Evolutionary conservation across 2,329 filamentous ascomycete genomes (phyloP).

Genomic region (Incumbomyces lentus): DNA sequence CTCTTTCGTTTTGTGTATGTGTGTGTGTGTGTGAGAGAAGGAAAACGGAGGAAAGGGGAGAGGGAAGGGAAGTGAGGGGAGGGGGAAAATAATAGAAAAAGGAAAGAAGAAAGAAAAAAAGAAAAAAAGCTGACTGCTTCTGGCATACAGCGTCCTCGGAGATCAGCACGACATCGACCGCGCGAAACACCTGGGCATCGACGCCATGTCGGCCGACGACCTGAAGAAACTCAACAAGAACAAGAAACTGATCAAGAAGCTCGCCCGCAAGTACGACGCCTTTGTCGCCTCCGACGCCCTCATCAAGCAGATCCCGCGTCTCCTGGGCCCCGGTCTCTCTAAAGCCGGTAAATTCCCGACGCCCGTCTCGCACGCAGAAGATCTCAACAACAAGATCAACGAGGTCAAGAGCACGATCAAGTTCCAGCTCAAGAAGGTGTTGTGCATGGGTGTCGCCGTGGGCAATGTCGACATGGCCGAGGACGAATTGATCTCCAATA

Average conservation of each 20-base stretch:
- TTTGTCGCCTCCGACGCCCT: constrained; percentile 94
- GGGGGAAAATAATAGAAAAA: too few relatives aligned
- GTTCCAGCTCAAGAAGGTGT: constrained; percentile 99
- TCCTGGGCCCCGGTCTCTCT: constrained; percentile 84
- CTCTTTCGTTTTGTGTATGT: too few relatives aligned
- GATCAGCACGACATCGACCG: constrained; percentile 99
- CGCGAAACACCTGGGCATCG: constrained; percentile 97
- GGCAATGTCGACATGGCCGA: constrained; percentile 96
- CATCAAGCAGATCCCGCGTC: constrained; percentile 99
- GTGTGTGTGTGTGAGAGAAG: too few relatives aligned
- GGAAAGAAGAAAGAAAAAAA: background rate
- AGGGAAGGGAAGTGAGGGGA: too few relatives aligned
- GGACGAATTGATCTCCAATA: constrained; percentile 95
- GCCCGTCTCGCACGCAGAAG: constrained; percentile 92
- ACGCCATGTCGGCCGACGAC: constrained; percentile 97
- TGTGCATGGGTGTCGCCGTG: constrained; percentile 98
- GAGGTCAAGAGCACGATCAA: constrained; percentile 99
- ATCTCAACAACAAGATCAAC: constrained; percentile 88
- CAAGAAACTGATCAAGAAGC: constrained; percentile 99
- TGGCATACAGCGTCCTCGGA: constrained; percentile 57
- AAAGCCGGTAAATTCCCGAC: constrained; percentile 98
- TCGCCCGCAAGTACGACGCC: constrained; percentile 99
- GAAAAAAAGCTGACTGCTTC: constrained; percentile 6
- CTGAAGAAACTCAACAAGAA: constrained; percentile 99
- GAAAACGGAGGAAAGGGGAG: too few relatives aligned